These are phyloP conservation scores for Penicillium italicum DNA, from an alignment of 2,329 filamentous ascomycete species.

Conservation along the genomic window DNA sequence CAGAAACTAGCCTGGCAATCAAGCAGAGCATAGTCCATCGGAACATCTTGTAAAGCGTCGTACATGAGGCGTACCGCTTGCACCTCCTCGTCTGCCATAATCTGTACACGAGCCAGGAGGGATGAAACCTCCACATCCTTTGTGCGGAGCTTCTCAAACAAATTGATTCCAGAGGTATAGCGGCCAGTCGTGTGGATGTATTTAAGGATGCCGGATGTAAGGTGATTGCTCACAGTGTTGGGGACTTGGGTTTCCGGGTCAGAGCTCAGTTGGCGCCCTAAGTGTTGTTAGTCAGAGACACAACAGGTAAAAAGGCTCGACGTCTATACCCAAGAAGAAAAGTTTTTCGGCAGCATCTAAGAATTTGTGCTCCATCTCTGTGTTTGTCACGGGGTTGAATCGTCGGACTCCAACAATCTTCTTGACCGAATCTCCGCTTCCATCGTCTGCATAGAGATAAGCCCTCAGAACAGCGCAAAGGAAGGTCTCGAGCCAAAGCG, in stretches of 20 bases:
- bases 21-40: conserved; percentile 96
- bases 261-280: conserved; percentile 91
- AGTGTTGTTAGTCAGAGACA: conserved; percentile 18
- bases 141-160: conserved; percentile 91
- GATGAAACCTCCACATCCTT: conserved; percentile 94
- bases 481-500: conserved; percentile 96
- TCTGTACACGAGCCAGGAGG: conserved; percentile 80
- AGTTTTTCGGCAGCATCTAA: conserved; percentile 88
- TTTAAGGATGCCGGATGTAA: conserved; percentile 86
- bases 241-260: conserved; percentile 97
- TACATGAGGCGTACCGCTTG: conserved; percentile 84
- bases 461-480: conserved; percentile 90
- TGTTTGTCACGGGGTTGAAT: conserved; percentile 97
- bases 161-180: conserved; percentile 91
- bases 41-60: conserved; percentile 81
- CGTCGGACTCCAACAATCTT: conserved; percentile 95
- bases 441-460: conserved; percentile 95
- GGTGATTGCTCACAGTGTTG: conserved; percentile 91
- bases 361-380: conserved; percentile 96
- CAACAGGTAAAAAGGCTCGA: neutral
- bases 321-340: conserved; percentile 74
- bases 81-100: conserved; percentile 97
- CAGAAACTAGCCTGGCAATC: conserved; percentile 93
- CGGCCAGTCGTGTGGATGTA: conserved; percentile 95
- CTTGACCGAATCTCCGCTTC: conserved; percentile 88